phyloP scores from a whole-genome alignment of 2,329 filamentous ascomycete genomes.

The Botrytis aclada region DNA sequence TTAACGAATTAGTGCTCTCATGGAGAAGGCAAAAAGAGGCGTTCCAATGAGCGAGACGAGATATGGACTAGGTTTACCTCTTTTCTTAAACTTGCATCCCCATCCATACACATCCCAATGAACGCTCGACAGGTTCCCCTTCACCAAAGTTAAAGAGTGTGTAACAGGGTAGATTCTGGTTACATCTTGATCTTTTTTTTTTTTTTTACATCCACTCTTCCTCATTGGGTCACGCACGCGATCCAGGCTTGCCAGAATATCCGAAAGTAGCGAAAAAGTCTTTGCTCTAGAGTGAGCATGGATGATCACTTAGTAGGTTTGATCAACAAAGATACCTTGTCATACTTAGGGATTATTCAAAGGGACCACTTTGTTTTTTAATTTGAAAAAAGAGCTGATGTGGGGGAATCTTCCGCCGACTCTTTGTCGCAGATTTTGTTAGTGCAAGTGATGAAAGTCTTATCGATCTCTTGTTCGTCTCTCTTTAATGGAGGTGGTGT shows the following conservation, averaged over 20 bases:
- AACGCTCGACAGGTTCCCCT: background rate
- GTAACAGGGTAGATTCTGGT: background rate
- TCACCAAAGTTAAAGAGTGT: background rate
- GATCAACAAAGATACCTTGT: slow-evolving; percentile 11
- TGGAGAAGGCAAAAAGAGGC: background rate
- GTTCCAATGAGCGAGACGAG: background rate
- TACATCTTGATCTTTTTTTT: background rate
- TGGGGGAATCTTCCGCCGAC: background rate
- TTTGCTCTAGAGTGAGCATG: background rate
- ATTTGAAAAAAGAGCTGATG: slow-evolving; percentile 5
- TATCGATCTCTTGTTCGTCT: background rate
- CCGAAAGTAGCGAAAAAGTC: background rate
- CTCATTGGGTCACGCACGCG: background rate
- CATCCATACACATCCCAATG: background rate
- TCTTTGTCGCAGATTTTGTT: slow-evolving; percentile 4
- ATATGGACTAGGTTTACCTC: background rate
- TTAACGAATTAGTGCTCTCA: background rate
- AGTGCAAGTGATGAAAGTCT: background rate
- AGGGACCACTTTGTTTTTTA: background rate
- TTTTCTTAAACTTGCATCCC: background rate
- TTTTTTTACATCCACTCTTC: background rate
- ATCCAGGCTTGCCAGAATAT: no score
- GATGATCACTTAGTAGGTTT: background rate
- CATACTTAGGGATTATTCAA: background rate
- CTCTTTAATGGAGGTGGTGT: background rate